Base-by-base conservation (phyloP, 2,329 filamentous ascomycete species). In the Microdochium trichocladiopsis region DNA sequence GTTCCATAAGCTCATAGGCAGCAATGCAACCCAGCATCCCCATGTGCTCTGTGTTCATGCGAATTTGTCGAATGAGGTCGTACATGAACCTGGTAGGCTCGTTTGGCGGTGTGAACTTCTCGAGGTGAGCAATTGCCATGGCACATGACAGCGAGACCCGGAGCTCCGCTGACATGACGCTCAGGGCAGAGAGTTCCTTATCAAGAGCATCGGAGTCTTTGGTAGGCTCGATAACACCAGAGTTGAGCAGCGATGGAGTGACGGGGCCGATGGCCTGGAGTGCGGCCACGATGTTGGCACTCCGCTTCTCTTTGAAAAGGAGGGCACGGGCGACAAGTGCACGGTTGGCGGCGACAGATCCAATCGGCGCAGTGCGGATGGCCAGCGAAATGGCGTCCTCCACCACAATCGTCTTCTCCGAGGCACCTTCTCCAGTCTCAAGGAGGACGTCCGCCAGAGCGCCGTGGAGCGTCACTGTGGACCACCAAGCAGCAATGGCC, bases 401-500 rank as follows among this genome's bases (percentile, higher is more conserved):
- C 41, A 65, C 54, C 25, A 59, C 56, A 36, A 66, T 67, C 28
- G 68, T 64, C 51, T 68, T 66, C n/a, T 64, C 70, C 11, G 68
- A 65, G 2, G 68, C 65, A 18, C 72, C 70, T 11, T 77, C 74
- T 53, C 79, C 78, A 28, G 75, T 68, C 14, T 72, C 70, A 43
- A 80, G 77, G 31, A 95, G 75, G 33, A 80, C 84, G 16, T 75
- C 74, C 12, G 83, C 74, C 25, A 96, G 77, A 2, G 83, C 84
- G 53, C 80, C 78, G 60, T 91, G 88, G 36, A 96, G 72, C 12
- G 82, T 76, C 52, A 86, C 77, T 57, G 83, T 90, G 1, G 92
- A 95, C 74, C 86, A 94, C 92, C 92, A 96, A 2, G 92, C 90
- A 6, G 92, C 90, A 50, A 96, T 82, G 12, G 90, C 91, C 67